Conservation (phyloP, 2,329 filamentous ascomycete genomes). For the Verticillium longisporum region DNA sequence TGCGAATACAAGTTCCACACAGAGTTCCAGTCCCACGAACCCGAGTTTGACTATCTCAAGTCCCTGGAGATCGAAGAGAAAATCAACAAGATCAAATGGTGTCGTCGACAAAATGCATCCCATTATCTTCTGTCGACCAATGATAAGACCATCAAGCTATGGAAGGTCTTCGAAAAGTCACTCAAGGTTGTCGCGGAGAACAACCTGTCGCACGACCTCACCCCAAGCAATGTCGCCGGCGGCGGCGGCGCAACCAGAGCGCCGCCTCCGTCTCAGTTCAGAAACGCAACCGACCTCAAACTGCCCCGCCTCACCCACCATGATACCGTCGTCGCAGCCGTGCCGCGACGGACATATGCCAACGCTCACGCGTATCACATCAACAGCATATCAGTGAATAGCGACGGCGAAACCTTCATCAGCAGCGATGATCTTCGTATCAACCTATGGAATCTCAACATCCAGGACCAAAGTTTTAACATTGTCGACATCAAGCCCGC, state of each 20-base stretch:
- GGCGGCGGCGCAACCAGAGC: constrained; percentile 72
- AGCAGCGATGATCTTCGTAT: constrained; percentile 96
- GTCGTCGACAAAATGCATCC: constrained; percentile 92
- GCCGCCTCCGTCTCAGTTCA: constrained; percentile 68
- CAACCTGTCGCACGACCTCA: constrained; percentile 91
- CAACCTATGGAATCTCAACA: constrained; percentile 98
- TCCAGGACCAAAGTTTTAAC: constrained; percentile 99
- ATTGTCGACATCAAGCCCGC: constrained; percentile 99
- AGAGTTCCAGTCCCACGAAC: constrained; percentile 98
- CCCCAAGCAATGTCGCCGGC: constrained; percentile 64
- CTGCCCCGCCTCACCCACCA: constrained; percentile 95
- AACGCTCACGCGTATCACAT: constrained; percentile 99
- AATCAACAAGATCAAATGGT: constrained; percentile 99
- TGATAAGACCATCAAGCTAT: constrained; percentile 99
- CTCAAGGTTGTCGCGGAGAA: constrained; percentile 98
- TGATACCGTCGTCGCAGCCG: constrained; percentile 94
- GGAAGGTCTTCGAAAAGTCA: constrained; percentile 99
- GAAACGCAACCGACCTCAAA: constrained; percentile 75
- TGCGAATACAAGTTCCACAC: constrained; percentile 99
- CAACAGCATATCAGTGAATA: constrained; percentile 99
- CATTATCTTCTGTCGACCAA: constrained; percentile 98
- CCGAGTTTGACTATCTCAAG: constrained; percentile 98
- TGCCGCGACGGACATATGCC: constrained; percentile 91
- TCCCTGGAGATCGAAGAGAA: constrained; percentile 99
- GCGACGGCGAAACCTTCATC: constrained; percentile 98